These are phyloP conservation scores for Hypomyces perniciosus DNA, from an alignment of 2,329 filamentous ascomycete species.

Conservation along the genomic window DNA sequence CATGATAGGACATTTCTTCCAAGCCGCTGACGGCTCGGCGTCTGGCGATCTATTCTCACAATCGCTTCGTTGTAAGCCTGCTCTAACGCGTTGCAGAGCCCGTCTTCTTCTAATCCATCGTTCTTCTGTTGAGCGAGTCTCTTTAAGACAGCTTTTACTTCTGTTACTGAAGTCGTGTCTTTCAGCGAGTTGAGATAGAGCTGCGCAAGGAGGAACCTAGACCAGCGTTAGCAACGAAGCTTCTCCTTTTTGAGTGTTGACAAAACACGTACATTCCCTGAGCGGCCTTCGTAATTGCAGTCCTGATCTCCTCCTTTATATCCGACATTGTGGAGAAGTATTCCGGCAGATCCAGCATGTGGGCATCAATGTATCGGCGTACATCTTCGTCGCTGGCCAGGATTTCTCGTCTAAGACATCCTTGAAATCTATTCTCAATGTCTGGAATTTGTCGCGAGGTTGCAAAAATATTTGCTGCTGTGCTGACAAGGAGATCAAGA, in stretches of 20 bases:
- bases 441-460: constrained; percentile 20
- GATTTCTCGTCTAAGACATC: constrained; percentile 5
- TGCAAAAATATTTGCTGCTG: constrained; percentile 14
- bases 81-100: constrained; percentile 17
- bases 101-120: no score
- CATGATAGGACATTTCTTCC: constrained; percentile 33
- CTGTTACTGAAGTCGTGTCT: not conserved
- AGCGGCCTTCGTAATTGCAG: not conserved
- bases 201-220: constrained; percentile 15
- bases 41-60: constrained; percentile 33
- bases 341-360: constrained; percentile 2
- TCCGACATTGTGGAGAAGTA: not conserved
- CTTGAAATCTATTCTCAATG: constrained; percentile 6
- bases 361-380: constrained; percentile 1
- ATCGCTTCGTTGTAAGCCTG: constrained; percentile 36
- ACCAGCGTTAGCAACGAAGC: not conserved
- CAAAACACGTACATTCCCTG: constrained; percentile 17
- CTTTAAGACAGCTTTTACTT: constrained; percentile 26
- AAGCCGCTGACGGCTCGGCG: constrained; percentile 21
- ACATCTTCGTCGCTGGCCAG: constrained; percentile 15
- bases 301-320: constrained; percentile 11
- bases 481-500: not conserved
- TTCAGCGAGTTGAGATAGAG: constrained; percentile 9
- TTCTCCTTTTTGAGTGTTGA: not conserved
- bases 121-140: constrained; percentile 15